Percentiles rank a stretch among this genome's conserved stretches.
Evolutionary conservation across 1,139 yeast genomes (phyloP).

Genomic region (Blastobotrys buckinghamii): DNA sequence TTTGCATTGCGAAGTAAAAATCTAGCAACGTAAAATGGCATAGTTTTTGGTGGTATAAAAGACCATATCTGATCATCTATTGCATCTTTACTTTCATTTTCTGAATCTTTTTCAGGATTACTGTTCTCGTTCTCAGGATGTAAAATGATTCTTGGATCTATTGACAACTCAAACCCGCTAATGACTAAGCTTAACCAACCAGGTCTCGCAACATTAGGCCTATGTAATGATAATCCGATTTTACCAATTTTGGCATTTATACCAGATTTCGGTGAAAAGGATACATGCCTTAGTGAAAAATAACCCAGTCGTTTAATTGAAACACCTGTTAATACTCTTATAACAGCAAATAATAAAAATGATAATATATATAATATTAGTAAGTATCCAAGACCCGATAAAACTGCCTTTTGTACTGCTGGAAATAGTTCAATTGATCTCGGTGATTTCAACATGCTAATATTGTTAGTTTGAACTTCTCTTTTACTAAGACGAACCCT

Average conservation of each 20-base stretch:
- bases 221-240: conserved; percentile 34
- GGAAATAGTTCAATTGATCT: conserved; percentile 12
- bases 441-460: conserved; percentile 4
- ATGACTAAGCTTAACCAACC: conserved; percentile 33
- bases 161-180: conserved; percentile 27
- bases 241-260: conserved; percentile 32
- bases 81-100: conserved; percentile 14
- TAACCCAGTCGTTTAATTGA: conserved; percentile 40
- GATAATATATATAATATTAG: conserved; percentile 29
- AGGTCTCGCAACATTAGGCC: conserved; percentile 39
- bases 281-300: conserved; percentile 34
- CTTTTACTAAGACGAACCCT: neutral
- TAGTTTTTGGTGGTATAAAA: conserved; percentile 23
- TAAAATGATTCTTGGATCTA: conserved; percentile 28
- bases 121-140: conserved; percentile 16
- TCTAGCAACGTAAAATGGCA: conserved; percentile 23
- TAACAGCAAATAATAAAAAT: conserved; percentile 35
- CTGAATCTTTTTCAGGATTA: neutral
- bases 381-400: conserved; percentile 23
- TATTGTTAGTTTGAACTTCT: neutral
- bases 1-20: conserved; percentile 25
- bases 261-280: conserved; percentile 33
- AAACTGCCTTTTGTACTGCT: conserved; percentile 18
- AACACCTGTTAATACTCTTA: conserved; percentile 38
- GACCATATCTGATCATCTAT: conserved; percentile 17